Base-by-base conservation (phyloP, 129 eudicot genomes). In the Silybum marianum region DNA sequence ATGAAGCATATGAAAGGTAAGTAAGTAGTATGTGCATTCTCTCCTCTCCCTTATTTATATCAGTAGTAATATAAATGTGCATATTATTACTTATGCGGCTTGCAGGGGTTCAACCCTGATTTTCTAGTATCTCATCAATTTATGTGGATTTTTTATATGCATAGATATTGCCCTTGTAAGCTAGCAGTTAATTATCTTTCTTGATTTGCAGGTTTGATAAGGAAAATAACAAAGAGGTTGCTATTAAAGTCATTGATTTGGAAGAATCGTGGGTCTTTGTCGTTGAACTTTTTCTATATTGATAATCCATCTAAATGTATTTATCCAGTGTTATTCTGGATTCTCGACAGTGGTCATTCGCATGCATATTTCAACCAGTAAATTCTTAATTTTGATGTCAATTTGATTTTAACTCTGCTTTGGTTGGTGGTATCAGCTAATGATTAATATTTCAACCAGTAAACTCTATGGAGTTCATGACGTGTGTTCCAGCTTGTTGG, bases 191-290 rank as follows among this genome's bases (percentile, higher is more conserved):
- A 60, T 42, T 65, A 40, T 26, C 42, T 86, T 76, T 60, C 84
- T 38, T 84, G 30, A 34, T 75, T 78, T 91, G 88, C 90, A 95
- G 98, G 81, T 95, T 89, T 88, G 98, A 95, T 69, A 91, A 86
- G 84, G 98, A 95, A 82, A 84, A 85, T 16, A 93, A 89, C 79
- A 92, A 93, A 84, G 98, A 79, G 78, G 99, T 95, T 63, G 99
- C 99, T 38, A 91, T 95, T 68, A 95, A 95, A 89, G 98, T 93
- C 78, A 95, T 95, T 70, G 99, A 95, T 90, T 88, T 95, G 63
- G 99, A 26, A 26, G 30, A 26, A 1, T 26, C 30, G 30, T 26
- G 30, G 2, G 6, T 21, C 72, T 78, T 48, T 70, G 79, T 23
- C 58, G 38, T 72, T 77, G 26, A 68, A 39, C n/a, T 63, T 38